Evolutionary conservation across 805 yeast species (phyloP).

Genomic region (Starmerella cellae): DNA sequence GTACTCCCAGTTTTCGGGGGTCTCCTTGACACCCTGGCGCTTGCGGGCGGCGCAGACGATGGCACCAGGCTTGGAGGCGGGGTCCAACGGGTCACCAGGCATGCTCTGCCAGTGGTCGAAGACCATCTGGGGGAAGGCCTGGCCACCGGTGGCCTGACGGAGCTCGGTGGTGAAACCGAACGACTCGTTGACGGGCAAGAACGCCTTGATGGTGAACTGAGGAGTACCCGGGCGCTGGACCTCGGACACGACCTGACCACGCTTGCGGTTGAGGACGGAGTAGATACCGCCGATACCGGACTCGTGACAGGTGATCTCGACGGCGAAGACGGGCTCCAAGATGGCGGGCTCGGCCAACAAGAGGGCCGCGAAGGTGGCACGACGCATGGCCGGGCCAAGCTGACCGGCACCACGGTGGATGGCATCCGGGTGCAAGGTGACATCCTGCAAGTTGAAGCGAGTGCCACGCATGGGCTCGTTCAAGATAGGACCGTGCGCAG

Average conservation of each 20-base stretch:
- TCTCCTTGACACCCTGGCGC: constrained; percentile 94
- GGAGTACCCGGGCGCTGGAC: constrained; percentile 99
- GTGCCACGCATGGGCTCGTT: constrained; percentile 94
- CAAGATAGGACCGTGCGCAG: constrained; percentile 97
- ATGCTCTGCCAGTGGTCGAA: constrained; percentile 96
- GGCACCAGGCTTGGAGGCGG: constrained; percentile 56
- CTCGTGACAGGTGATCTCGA: constrained; percentile 99
- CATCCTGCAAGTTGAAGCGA: constrained; percentile 97
- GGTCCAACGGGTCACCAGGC: constrained; percentile 86
- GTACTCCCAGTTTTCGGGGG: constrained; percentile 98
- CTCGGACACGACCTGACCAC: constrained; percentile 99
- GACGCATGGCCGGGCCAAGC: constrained; percentile 99
- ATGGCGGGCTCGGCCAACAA: constrained; percentile 97
- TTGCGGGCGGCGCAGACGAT: constrained; percentile 63
- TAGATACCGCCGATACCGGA: constrained; percentile 99
- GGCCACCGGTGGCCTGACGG: constrained; percentile 99
- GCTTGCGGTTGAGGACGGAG: constrained; percentile 92
- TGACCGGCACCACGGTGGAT: constrained; percentile 99
- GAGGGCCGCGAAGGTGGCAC: constrained; percentile 97
- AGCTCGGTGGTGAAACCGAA: constrained; percentile 99
- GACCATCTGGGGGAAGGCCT: constrained; percentile 99
- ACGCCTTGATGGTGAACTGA: constrained; percentile 98
- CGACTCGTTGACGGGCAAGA: constrained; percentile 99
- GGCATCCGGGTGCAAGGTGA: constrained; percentile 98
- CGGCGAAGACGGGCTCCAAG: constrained; percentile 98